Evolutionary conservation across 2,329 filamentous ascomycete species (phyloP), one percentile per base, ranked within the genome.

Genomic region (Metarhizium sp.): DNA sequence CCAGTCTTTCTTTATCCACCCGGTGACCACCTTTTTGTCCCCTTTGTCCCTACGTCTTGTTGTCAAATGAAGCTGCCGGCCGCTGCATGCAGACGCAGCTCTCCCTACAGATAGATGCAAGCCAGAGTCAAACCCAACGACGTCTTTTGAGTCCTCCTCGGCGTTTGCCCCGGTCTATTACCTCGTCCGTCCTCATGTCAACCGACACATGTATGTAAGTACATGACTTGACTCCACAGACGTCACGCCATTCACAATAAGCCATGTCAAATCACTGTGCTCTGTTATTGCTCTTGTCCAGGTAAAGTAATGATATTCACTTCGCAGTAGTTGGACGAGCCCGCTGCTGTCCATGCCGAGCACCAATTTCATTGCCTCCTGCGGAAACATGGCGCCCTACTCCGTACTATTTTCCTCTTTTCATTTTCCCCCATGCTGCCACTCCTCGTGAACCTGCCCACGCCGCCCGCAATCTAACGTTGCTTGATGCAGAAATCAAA

Each of bases 401-500:
- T n/a, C 18, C 8, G 18, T 34, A 29, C 51, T n/a, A 8, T 48
- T 48, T 48, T 48, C 30, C 10, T 29, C n/a, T 45, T 20, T 16
- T 20, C 7, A 5, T 16, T 6, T 45, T 10, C 42, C 11, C n/a
- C 2, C 7, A 11, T 34, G 32, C 6, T 6, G 32, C 32, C 32
- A 3, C 42, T 25, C 18, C 11, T 45, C 42, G 11, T 45, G 42
- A 20, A 25, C 42, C 42, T 20, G 42, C n/a, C 38, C 38, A 40
- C 10, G 32, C 38, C 38, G 38, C 38, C 38, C 13, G 38, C 38
- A 40, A 25, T 49, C 34, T 40, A 49, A 49, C 45, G 45, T 47
- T 53, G 43, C 45, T 47, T 20, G 52, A 49, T 53, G 52, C 52
- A 38, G n/a, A 29, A 43, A 43, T 48, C 14, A 29, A 29, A 51